Evolutionary conservation across 2,329 filamentous ascomycete genomes (phyloP), one percentile per base, ranked within the genome.

Genomic region (Monosporascus cannonballus): DNA sequence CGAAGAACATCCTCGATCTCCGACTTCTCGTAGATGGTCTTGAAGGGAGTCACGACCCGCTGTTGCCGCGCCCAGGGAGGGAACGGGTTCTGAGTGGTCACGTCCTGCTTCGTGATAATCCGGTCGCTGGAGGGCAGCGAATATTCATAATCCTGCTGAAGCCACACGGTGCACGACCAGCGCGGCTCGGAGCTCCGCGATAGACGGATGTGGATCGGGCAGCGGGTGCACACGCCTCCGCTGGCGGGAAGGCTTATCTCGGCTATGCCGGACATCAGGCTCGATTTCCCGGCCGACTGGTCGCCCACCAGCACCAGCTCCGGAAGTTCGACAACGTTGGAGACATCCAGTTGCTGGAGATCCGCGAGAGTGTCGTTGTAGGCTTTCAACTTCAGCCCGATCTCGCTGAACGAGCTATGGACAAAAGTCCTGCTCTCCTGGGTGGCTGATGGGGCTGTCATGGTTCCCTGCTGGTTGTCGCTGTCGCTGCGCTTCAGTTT

Each of bases 261-360:
- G 0, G 63, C 55, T 56, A 78, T 72, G 0, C 71, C 75, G 52
- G 75, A 70, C 22, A 47, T 59, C 9, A 60, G 36, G 36, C 47
- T 89, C 0, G 84, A 89, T 64, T 95, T 95, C 0, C 90, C 90
- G 0, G 89, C 86, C 1, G 82, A 87, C 62, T 96, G 90, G 47
- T 95, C 89, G 0, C 90, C 90, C 0, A 94, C 82, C 0, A 94
- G 80, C 4, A 91, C 86, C 9, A 94, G 82, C 59, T 89, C 89
- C 0, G 90, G 89, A 0, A 95, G 72, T 0, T 80, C 79, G 0
- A 89, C 79, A 6, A 82, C 78, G 18, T 86, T 80, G 41, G 86
- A 81, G 1, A 95, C 82, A 0, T 86, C 87, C 0, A 91, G 76
- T 7, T 82, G 76, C 48, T 87, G 81, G 0, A 95, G 76, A 45